Conservation (phyloP, 1,284 basidiomycete species). For the Apiotrichum domesticum region DNA sequence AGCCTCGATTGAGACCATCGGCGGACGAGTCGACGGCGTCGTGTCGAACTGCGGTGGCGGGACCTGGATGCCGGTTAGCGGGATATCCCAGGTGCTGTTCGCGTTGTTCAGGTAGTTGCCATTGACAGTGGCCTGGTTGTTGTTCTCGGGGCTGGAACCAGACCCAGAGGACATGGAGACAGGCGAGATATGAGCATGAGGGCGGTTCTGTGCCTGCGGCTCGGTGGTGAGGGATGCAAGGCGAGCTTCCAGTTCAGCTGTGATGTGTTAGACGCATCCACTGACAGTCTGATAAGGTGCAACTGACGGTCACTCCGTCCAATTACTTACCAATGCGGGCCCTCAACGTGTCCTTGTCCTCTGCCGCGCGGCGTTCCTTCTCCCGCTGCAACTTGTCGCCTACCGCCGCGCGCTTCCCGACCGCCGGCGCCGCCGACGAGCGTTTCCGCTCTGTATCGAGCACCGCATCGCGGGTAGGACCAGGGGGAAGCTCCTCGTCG, state of each 20-base stretch:
- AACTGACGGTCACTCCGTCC: no score
- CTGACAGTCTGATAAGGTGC: no score
- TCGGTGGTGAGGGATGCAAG: constrained; percentile 23
- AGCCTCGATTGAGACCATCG: constrained; percentile 12
- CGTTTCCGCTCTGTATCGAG: constrained; percentile 9
- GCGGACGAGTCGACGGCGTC: constrained; percentile 1
- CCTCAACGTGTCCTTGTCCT: constrained; percentile 27
- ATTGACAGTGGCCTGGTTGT: neutral
- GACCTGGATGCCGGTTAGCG: constrained; percentile 3
- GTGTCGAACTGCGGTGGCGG: constrained; percentile 1
- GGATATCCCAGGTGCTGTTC: constrained; percentile 2
- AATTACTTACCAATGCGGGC: constrained; percentile 23
- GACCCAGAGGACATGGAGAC: neutral
- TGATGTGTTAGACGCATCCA: no score
- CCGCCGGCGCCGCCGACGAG: neutral
- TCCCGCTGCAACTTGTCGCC: constrained; percentile 17
- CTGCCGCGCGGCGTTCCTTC: constrained; percentile 21
- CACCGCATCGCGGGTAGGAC: neutral
- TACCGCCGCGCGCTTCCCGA: constrained; percentile 7
- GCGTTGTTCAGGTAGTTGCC: neutral
- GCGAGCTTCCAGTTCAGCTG: constrained; percentile 37
- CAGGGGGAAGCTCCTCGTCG: constrained; percentile 7
- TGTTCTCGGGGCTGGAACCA: neutral
- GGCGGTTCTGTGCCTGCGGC: constrained; percentile 11
- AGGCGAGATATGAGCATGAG: neutral